A percentile compares a stretch with the other conserved stretches of the same genome.
phyloP scores from a whole-genome alignment of 129 eudicot species.

The Cynara cardunculus region DNA sequence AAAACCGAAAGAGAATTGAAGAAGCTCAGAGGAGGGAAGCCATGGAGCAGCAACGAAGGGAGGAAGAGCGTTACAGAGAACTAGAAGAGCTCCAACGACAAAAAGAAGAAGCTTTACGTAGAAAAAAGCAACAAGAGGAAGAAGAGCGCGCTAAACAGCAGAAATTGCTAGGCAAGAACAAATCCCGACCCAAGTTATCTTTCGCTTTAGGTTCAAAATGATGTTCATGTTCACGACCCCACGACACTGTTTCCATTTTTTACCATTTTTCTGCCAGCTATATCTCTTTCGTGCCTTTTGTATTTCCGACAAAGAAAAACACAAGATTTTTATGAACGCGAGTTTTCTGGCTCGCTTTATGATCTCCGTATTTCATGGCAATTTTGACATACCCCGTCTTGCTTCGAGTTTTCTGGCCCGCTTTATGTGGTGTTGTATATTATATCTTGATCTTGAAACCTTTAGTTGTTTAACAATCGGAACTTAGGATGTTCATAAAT shows the following conservation, averaged over 20 bases:
- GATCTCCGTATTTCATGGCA: background rate
- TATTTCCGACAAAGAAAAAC: background rate
- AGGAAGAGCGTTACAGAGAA: constrained; percentile 84
- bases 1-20: constrained; percentile 72
- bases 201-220: constrained; percentile 67
- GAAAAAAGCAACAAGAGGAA: constrained; percentile 86
- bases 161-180: constrained; percentile 74
- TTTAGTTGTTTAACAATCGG: no score
- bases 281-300: background rate
- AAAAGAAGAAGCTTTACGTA: constrained; percentile 76
- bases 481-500: no score
- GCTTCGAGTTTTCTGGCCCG: no score
- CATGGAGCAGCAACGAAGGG: constrained; percentile 61
- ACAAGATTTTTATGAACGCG: background rate
- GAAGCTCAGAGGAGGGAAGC: constrained; percentile 95
- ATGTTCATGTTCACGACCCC: background rate
- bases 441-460: no score
- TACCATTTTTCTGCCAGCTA: background rate
- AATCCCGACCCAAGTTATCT: constrained; percentile 76
- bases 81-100: constrained; percentile 89
- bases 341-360: background rate
- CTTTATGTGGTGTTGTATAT: no score
- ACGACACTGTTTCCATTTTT: background rate
- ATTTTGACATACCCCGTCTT: no score
- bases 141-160: constrained; percentile 89